Percentiles rank a stretch among this genome's conserved stretches.
These are phyloP conservation scores for Xylaria sp. DNA, from an alignment of 2,329 filamentous ascomycete genomes.

Conservation along the genomic window DNA sequence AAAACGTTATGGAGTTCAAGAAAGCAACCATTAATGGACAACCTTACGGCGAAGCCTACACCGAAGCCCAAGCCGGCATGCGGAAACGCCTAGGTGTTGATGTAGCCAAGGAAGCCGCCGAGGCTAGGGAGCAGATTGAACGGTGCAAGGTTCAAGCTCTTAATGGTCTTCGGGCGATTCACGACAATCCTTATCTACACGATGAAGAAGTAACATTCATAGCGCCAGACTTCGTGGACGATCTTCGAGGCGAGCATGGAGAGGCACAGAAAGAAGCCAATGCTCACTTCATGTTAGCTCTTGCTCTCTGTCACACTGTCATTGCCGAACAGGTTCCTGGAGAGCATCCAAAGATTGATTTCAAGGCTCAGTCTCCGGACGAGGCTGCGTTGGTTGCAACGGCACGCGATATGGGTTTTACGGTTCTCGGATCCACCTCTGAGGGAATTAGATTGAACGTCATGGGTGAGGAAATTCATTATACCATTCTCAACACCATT, in stretches of 20 bases:
- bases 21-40: slow-evolving; percentile 97
- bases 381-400: slow-evolving; percentile 94
- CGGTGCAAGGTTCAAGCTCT: slow-evolving; percentile 76
- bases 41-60: slow-evolving; percentile 96
- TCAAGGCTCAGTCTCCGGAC: slow-evolving; percentile 97
- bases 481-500: slow-evolving; percentile 88
- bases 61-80: slow-evolving; percentile 95
- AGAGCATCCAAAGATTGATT: slow-evolving; percentile 88
- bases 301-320: slow-evolving; percentile 96
- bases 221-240: slow-evolving; percentile 84
- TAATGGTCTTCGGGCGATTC: slow-evolving; percentile 71
- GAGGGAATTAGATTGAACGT: slow-evolving; percentile 87
- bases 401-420: slow-evolving; percentile 93
- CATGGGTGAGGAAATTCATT: slow-evolving; percentile 83
- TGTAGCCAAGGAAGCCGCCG: slow-evolving; percentile 78
- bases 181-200: slow-evolving; percentile 89
- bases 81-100: slow-evolving; percentile 89
- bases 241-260: slow-evolving; percentile 79
- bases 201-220: slow-evolving; percentile 92
- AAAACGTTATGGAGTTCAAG: slow-evolving; percentile 99
- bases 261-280: slow-evolving; percentile 77
- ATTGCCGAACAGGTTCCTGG: slow-evolving; percentile 89
- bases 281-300: slow-evolving; percentile 89
- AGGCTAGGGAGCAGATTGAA: slow-evolving; percentile 78
- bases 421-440: slow-evolving; percentile 78